Evolutionary conservation across 1,139 yeast species (phyloP).

Genomic region (Martiniozyma asiatica): DNA sequence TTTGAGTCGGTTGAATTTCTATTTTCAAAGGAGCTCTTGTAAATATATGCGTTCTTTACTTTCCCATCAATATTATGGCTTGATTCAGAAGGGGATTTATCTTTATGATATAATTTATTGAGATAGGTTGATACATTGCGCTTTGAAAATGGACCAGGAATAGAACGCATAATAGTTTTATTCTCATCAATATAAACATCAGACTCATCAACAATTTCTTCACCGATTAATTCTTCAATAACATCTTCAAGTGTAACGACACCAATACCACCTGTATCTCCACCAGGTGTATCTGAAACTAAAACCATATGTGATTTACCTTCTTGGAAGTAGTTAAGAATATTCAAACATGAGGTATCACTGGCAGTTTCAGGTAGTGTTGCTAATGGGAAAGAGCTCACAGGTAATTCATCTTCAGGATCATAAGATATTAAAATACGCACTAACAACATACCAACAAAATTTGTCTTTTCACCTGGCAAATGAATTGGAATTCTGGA

Average conservation of each 20-base stretch:
- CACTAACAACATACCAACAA: constrained; percentile 90
- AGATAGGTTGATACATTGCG: constrained; percentile 58
- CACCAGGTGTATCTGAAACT: constrained; percentile 81
- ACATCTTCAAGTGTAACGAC: constrained; percentile 92
- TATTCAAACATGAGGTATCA: constrained; percentile 86
- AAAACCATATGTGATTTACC: constrained; percentile 97
- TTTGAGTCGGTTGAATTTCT: constrained; percentile 10
- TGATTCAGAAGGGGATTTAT: constrained; percentile 5
- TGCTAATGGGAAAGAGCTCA: constrained; percentile 87
- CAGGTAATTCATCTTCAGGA: constrained; percentile 91
- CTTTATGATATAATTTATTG: constrained; percentile 32
- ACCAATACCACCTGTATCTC: constrained; percentile 77
- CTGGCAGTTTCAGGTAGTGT: constrained; percentile 91
- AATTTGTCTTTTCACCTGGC: constrained; percentile 82
- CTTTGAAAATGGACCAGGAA: constrained; percentile 78
- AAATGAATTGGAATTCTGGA: constrained; percentile 92
- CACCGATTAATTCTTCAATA: constrained; percentile 94
- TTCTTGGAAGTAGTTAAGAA: constrained; percentile 90
- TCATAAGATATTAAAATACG: constrained; percentile 89
- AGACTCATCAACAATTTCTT: constrained; percentile 94
- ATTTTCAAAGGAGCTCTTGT: background rate
- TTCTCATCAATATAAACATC: constrained; percentile 90
- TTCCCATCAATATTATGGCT: constrained; percentile 1
- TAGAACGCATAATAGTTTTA: constrained; percentile 68
- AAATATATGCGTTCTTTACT: constrained; percentile 2